Percentiles rank a stretch among this genome's conserved stretches.
These are phyloP conservation scores for Penicillium olsonii DNA, from an alignment of 2,329 filamentous ascomycete species.

Conservation along the genomic window DNA sequence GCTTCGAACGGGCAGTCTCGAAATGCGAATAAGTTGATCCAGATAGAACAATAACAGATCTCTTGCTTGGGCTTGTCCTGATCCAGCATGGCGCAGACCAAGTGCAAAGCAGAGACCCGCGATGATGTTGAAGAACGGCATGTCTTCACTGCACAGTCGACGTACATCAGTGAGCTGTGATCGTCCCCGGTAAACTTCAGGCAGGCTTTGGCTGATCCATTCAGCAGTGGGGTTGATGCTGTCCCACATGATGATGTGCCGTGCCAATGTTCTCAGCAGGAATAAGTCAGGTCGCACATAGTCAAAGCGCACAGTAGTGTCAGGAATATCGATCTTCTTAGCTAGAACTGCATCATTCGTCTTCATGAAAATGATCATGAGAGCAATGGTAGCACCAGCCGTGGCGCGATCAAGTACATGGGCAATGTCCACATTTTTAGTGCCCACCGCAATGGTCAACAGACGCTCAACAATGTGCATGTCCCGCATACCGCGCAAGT, in stretches of 20 bases:
- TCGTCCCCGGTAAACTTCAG: conserved; percentile 65
- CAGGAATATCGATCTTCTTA: conserved; percentile 88
- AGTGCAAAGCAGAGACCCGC: conserved; percentile 82
- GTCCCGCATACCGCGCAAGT: conserved; percentile 85
- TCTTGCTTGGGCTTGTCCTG: conserved; percentile 68
- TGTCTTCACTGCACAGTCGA: conserved; percentile 73
- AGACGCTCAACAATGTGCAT: conserved; percentile 91
- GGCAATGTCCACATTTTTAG: conserved; percentile 87
- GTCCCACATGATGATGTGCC: conserved; percentile 91
- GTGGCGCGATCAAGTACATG: conserved; percentile 92
- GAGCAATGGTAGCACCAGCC: conserved; percentile 86
- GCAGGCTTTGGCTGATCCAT: conserved; percentile 78
- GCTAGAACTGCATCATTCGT: conserved; percentile 85
- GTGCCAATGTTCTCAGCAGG: conserved; percentile 82
- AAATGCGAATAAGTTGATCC: conserved; percentile 80
- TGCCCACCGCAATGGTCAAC: conserved; percentile 79
- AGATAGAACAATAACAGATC: conserved; percentile 83
- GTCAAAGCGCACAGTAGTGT: conserved; percentile 88
- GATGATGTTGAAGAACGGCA: conserved; percentile 90
- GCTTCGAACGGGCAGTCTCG: conserved; percentile 60
- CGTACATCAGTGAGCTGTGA: conserved; percentile 62
- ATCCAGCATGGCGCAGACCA: conserved; percentile 73
- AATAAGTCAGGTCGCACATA: conserved; percentile 94
- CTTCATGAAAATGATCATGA: conserved; percentile 95
- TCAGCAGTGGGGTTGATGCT: conserved; percentile 69